Conservation (phyloP, 2,329 filamentous ascomycete genomes). For the Aureobasidium sp. region DNA sequence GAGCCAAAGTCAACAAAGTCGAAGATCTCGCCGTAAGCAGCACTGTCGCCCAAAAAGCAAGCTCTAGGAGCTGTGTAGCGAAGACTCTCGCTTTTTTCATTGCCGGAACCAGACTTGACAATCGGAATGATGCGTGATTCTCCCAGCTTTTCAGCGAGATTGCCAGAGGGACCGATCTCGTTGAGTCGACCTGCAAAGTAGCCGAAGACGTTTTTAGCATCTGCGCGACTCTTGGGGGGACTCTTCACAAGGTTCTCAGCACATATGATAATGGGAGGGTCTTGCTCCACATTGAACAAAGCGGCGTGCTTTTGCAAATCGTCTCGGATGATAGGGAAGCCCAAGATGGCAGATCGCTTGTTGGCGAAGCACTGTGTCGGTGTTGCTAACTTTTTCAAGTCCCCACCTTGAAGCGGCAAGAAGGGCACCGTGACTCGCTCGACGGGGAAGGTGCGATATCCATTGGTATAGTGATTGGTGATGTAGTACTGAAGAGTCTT, state of each 20-base stretch:
- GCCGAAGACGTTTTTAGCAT: slow-evolving; percentile 67
- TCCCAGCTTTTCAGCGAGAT: slow-evolving; percentile 53
- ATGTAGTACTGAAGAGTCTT: slow-evolving; percentile 77
- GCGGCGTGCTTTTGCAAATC: slow-evolving; percentile 74
- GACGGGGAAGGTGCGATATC: slow-evolving; percentile 62
- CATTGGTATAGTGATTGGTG: slow-evolving; percentile 68
- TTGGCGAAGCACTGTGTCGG: slow-evolving; percentile 81
- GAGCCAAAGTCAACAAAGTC: slow-evolving; percentile 93
- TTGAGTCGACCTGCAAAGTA: slow-evolving; percentile 75
- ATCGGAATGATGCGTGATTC: slow-evolving; percentile 68
- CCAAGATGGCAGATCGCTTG: slow-evolving; percentile 65
- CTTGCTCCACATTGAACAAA: slow-evolving; percentile 77
- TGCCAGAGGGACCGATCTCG: slow-evolving; percentile 57
- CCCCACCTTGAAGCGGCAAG: slow-evolving; percentile 58
- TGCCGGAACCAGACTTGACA: slow-evolving; percentile 22
- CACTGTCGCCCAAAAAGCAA: slow-evolving; percentile 70
- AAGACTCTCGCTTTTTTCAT: slow-evolving; percentile 39
- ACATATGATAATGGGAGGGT: slow-evolving; percentile 74
- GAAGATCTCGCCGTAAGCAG: slow-evolving; percentile 81
- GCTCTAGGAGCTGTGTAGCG: slow-evolving; percentile 60
- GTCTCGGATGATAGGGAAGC: slow-evolving; percentile 68
- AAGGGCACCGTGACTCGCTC: slow-evolving; percentile 39
- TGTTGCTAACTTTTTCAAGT: slow-evolving; percentile 50
- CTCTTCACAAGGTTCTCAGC: slow-evolving; percentile 63
- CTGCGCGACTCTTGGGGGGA: slow-evolving; percentile 60